Percentiles rank a stretch among this genome's conserved stretches.
Conservation (phyloP, 1,284 basidiomycete genomes). For the Laetiporus sulphureus region DNA sequence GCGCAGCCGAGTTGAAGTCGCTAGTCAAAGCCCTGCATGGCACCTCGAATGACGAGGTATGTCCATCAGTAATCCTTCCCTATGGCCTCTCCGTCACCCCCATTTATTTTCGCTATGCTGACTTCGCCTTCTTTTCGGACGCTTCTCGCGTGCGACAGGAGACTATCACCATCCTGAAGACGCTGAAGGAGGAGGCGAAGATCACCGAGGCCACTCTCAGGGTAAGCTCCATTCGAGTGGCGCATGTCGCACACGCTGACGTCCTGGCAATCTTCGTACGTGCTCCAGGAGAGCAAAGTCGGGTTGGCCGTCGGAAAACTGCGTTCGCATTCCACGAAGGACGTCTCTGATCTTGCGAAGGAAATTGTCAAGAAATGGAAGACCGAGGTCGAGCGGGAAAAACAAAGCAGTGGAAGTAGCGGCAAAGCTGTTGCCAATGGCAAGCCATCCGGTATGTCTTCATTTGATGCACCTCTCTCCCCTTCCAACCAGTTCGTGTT, state of each 20-base stretch:
- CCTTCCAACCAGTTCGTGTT: not conserved
- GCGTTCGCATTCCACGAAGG: slow-evolving; percentile 65
- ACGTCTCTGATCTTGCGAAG: slow-evolving; percentile 81
- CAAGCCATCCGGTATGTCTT: slow-evolving; percentile 31
- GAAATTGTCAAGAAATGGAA: slow-evolving; percentile 94
- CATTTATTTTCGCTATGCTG: slow-evolving; percentile 26
- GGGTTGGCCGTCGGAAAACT: slow-evolving; percentile 92
- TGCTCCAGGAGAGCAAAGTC: slow-evolving; percentile 77
- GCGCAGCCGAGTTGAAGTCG: slow-evolving; percentile 62
- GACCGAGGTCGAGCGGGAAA: slow-evolving; percentile 76
- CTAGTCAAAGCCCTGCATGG: slow-evolving; percentile 73
- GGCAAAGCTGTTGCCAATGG: slow-evolving; percentile 20
- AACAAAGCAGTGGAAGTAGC: slow-evolving; percentile 34
- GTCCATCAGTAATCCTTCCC: slow-evolving; percentile 29
- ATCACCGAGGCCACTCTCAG: slow-evolving; percentile 86
- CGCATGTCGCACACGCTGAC: not conserved
- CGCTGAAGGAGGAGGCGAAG: slow-evolving; percentile 72
- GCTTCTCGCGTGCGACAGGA: slow-evolving; percentile 44
- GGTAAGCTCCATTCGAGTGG: slow-evolving; percentile 46
- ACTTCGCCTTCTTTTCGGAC: slow-evolving; percentile 12
- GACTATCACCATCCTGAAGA: slow-evolving; percentile 59
- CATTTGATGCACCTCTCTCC: not conserved
- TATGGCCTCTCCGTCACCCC: slow-evolving; percentile 34
- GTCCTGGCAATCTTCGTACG: not conserved
- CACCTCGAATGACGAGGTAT: slow-evolving; percentile 54